Conservation (phyloP, 441 rosid species). For the Gossypium schwendimanii region DNA sequence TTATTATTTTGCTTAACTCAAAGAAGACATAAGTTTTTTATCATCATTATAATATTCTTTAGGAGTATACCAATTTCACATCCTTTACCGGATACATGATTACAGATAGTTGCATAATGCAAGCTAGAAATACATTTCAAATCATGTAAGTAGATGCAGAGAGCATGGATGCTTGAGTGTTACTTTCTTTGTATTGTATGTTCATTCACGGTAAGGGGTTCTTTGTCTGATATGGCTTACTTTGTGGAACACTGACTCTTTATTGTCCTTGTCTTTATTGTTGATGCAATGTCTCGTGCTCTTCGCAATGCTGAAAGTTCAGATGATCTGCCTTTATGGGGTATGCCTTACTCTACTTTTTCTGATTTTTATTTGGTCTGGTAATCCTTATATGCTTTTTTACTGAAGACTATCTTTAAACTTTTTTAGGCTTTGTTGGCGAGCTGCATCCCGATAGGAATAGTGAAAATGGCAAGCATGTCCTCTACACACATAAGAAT, state of each 20-base stretch:
- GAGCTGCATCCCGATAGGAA: slow-evolving; percentile 68
- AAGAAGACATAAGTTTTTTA: neutral
- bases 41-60: neutral
- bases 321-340: slow-evolving; percentile 97
- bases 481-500: slow-evolving; percentile 78
- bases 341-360: slow-evolving; percentile 34
- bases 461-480: slow-evolving; percentile 62
- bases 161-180: neutral
- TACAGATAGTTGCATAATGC: neutral
- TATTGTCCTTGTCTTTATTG: neutral
- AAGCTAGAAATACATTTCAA: neutral
- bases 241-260: slow-evolving; percentile 16
- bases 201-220: neutral
- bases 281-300: slow-evolving; percentile 11
- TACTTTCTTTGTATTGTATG: neutral
- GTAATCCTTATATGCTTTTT: slow-evolving; percentile 8
- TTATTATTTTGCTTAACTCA: neutral
- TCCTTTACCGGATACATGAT: neutral
- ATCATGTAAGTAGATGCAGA: neutral
- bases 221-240: slow-evolving; percentile 8
- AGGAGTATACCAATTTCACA: neutral
- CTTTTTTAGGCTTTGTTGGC: slow-evolving; percentile 73
- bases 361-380: neutral
- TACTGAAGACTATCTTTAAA: slow-evolving; percentile 17
- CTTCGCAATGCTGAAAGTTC: slow-evolving; percentile 30